phyloP scores from a whole-genome alignment of 2,329 filamentous ascomycete genomes.

The Madurella mycetomatis region DNA sequence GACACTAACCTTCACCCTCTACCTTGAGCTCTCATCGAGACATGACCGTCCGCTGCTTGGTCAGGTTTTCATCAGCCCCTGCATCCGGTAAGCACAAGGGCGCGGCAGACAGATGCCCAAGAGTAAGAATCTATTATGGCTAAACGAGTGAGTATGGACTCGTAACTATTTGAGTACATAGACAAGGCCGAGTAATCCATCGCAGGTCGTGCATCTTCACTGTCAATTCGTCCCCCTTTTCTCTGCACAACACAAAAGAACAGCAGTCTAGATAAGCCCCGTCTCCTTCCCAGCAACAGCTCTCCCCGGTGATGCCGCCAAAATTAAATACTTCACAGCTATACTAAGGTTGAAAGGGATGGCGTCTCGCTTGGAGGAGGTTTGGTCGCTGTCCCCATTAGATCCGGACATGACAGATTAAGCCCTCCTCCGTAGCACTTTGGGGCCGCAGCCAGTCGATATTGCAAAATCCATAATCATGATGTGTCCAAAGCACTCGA shows the following conservation, averaged over 20 bases:
- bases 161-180: constrained; percentile 27
- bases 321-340: constrained; percentile 23
- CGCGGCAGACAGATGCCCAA: neutral
- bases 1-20: no score
- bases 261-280: constrained; percentile 1
- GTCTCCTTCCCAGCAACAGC: neutral
- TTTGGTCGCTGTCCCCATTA: constrained; percentile 24
- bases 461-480: constrained; percentile 38
- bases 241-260: constrained; percentile 17
- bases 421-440: constrained; percentile 16
- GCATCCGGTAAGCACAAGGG: neutral
- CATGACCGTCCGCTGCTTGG: no score
- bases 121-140: constrained; percentile 11
- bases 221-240: constrained; percentile 11
- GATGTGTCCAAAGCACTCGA: constrained; percentile 38
- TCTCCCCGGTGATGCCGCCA: constrained; percentile 8
- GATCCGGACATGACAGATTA: constrained; percentile 25
- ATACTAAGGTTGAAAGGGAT: constrained; percentile 21
- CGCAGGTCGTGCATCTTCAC: constrained; percentile 24
- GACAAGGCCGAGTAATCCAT: constrained; percentile 26
- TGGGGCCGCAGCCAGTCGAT: constrained; percentile 22
- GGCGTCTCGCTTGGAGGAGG: constrained; percentile 15
- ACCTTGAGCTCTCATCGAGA: no score
- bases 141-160: constrained; percentile 27
- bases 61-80: neutral